Evolutionary conservation across 257 asterid genomes (phyloP).

Genomic region (Pogostemon cablin): DNA sequence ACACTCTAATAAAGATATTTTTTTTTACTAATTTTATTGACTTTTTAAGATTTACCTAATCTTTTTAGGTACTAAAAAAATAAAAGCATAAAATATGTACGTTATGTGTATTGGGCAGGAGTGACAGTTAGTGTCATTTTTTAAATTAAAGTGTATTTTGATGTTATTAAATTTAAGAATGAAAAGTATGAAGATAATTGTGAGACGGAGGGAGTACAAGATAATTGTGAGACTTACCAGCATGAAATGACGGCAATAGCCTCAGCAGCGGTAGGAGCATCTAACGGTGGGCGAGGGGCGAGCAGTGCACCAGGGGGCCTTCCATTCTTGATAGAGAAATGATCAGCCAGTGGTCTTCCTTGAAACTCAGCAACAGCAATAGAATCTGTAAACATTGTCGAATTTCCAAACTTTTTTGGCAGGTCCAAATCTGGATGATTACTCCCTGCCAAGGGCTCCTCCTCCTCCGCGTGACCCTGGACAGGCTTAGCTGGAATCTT

Average conservation of each 20-base stretch:
- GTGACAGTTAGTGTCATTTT: too few species aligned
- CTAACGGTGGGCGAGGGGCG: slow-evolving; percentile 74
- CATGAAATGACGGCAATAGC: slow-evolving; percentile 96
- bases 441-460: slow-evolving; percentile 56
- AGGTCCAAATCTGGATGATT: slow-evolving; percentile 72
- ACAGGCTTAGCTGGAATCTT: slow-evolving; percentile 50
- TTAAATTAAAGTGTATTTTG: too few species aligned
- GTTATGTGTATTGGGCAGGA: too few species aligned
- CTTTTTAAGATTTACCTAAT: too few species aligned
- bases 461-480: slow-evolving; percentile 52
- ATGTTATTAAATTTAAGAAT: too few species aligned
- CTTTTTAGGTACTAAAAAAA: too few species aligned
- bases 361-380: slow-evolving; percentile 90
- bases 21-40: too few species aligned
- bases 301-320: slow-evolving; percentile 89
- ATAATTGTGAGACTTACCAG: slow-evolving; percentile 49
- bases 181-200: too few species aligned
- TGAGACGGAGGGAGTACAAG: too few species aligned
- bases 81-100: too few species aligned
- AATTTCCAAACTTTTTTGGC: slow-evolving; percentile 84
- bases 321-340: slow-evolving; percentile 80
- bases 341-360: slow-evolving; percentile 95
- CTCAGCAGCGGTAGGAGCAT: slow-evolving; percentile 97
- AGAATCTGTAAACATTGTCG: slow-evolving; percentile 77
- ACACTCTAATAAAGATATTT: too few species aligned